phyloP scores from a whole-genome alignment of 257 asterid species.

The Apocynum venetum region DNA sequence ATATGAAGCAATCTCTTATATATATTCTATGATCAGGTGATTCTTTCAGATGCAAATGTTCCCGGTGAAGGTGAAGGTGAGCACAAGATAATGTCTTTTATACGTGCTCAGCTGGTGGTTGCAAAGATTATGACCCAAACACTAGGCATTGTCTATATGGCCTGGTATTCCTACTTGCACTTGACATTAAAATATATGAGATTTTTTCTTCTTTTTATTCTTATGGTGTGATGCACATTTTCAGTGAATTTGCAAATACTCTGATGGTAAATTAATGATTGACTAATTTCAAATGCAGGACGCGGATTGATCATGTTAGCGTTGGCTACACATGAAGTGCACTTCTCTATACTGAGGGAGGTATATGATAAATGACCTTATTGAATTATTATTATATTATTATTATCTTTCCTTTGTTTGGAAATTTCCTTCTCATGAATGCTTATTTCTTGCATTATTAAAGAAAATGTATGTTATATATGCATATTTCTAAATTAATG shows the following conservation, averaged over 20 bases:
- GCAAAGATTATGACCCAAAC: slow-evolving; percentile 50
- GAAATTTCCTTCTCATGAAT: background rate
- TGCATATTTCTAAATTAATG: background rate
- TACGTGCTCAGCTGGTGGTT: slow-evolving; percentile 44
- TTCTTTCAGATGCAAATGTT: slow-evolving; percentile 60
- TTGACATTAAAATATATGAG: no score
- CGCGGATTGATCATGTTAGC: slow-evolving; percentile 70
- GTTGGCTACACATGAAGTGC: slow-evolving; percentile 57
- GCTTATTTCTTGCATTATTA: background rate
- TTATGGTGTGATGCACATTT: no score
- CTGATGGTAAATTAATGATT: background rate
- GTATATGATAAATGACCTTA: no score
- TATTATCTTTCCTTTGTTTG: no score
- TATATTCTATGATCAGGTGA: slow-evolving; percentile 44
- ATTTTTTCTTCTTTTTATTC: no score
- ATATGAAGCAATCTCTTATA: no score
- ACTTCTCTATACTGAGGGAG: slow-evolving; percentile 65
- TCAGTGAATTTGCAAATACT: background rate
- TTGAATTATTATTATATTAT: no score
- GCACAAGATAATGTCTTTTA: slow-evolving; percentile 60
- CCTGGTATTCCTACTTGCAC: slow-evolving; percentile 44
- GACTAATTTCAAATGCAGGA: slow-evolving; percentile 39
- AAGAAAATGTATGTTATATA: no score
- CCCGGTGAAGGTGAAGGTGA: slow-evolving; percentile 91
- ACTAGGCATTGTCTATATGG: slow-evolving; percentile 66